phyloP scores from a whole-genome alignment of 2,329 filamentous ascomycete species.

The Tolypocladium ophioglossoides region DNA sequence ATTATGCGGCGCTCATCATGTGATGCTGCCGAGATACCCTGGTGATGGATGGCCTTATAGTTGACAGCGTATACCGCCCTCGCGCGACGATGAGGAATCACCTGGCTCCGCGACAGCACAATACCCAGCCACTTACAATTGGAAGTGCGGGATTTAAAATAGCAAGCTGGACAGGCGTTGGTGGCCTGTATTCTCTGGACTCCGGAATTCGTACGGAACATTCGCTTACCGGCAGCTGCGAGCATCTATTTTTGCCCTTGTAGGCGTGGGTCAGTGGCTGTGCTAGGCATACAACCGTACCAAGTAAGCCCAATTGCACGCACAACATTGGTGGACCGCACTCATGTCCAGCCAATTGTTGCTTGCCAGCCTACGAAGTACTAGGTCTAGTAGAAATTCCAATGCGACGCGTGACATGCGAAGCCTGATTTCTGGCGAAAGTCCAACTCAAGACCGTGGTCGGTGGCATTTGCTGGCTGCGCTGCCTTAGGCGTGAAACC shows the following conservation, averaged over 20 bases:
- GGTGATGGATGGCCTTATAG: too few relatives aligned
- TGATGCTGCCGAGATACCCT: background rate
- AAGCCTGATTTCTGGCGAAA: background rate
- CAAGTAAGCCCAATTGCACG: background rate
- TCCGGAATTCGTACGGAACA: background rate
- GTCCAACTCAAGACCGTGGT: background rate
- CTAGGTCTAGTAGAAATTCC: background rate
- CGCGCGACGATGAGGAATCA: background rate
- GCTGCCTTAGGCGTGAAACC: background rate
- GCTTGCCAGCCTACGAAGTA: too few relatives aligned
- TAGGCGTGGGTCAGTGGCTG: background rate
- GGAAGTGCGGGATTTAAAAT: background rate
- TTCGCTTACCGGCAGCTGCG: background rate
- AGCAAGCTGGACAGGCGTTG: background rate
- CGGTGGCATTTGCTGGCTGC: background rate
- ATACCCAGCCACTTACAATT: background rate
- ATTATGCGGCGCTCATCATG: too few relatives aligned
- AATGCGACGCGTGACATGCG: background rate
- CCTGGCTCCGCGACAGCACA: background rate
- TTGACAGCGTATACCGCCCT: background rate
- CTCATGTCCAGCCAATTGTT: background rate
- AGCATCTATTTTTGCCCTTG: background rate
- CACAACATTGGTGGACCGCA: background rate
- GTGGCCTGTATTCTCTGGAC: background rate
- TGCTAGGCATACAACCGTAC: background rate